A percentile compares a stretch with the other conserved stretches of the same genome.
phyloP scores from a whole-genome alignment of 768 basidiomycete genomes.

The Tylopilus felleus region DNA sequence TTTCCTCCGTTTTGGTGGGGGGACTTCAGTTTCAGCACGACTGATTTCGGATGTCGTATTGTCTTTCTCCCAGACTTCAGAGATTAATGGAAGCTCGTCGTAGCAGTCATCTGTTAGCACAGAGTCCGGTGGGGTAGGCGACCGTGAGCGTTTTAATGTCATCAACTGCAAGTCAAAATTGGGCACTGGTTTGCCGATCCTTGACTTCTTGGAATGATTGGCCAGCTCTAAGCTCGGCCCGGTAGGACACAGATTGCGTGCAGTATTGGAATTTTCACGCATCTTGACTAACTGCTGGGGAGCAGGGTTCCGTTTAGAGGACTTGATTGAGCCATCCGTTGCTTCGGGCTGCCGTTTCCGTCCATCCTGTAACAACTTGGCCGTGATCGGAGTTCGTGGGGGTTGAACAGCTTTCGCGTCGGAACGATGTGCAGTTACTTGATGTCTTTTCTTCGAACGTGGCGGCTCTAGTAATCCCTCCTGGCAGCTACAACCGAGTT shows the following conservation, averaged over 20 bases:
- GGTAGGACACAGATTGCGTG: slow-evolving; percentile 35
- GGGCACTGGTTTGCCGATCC: slow-evolving; percentile 27
- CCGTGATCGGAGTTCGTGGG: not conserved
- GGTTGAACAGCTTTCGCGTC: not conserved
- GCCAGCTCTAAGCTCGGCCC: slow-evolving; percentile 46
- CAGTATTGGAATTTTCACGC: slow-evolving; percentile 43
- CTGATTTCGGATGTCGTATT: slow-evolving; percentile 31
- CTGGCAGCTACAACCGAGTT: slow-evolving; percentile 53
- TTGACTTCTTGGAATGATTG: slow-evolving; percentile 2
- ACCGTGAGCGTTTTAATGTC: slow-evolving; percentile 22
- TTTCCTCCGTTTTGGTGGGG: slow-evolving; percentile 20
- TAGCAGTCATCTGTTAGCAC: slow-evolving; percentile 31
- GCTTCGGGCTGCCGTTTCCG: not conserved
- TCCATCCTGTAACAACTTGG: slow-evolving; percentile 3
- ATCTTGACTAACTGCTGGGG: slow-evolving; percentile 42
- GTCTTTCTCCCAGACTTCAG: slow-evolving; percentile 33
- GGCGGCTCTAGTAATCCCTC: slow-evolving; percentile 62
- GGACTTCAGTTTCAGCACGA: slow-evolving; percentile 36
- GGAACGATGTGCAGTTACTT: slow-evolving; percentile 21
- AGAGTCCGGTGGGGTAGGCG: slow-evolving; percentile 9
- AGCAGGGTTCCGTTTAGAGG: slow-evolving; percentile 20
- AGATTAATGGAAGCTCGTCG: slow-evolving; percentile 34
- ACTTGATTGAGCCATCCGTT: slow-evolving; percentile 24
- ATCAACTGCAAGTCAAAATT: slow-evolving; percentile 53
- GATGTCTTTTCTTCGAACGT: slow-evolving; percentile 32